phyloP scores from a whole-genome alignment of 1,284 basidiomycete genomes.

The Heliocybe sulcata region DNA sequence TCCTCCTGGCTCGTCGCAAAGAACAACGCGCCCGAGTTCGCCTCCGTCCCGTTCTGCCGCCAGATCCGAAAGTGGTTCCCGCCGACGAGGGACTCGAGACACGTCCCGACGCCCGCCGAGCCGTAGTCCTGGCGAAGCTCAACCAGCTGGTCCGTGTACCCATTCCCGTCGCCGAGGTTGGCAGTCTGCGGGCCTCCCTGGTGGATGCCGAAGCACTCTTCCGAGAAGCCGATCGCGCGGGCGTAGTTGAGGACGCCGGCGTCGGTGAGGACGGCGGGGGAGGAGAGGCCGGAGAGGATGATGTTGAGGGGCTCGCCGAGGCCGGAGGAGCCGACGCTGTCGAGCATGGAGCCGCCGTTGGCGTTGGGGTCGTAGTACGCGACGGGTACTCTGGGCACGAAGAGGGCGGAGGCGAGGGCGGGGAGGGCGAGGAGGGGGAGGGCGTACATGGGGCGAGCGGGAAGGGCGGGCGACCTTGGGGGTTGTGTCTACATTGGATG shows the following conservation, averaged over 20 bases:
- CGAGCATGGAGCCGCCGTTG: constrained; percentile 48
- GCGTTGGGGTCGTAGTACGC: constrained; percentile 36
- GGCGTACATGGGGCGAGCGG: too few species aligned
- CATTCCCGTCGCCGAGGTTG: constrained; percentile 65
- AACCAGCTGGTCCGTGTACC: constrained; percentile 51
- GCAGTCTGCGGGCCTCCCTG: constrained; percentile 56
- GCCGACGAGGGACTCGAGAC: constrained; percentile 54
- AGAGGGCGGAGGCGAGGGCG: constrained; percentile 2
- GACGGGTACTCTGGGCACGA: constrained; percentile 11
- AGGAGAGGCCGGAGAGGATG: constrained; percentile 53
- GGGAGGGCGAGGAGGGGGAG: constrained; percentile 8
- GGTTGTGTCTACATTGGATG: too few species aligned
- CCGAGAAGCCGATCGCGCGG: constrained; percentile 60
- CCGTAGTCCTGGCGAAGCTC: constrained; percentile 68
- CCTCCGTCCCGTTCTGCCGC: constrained; percentile 63
- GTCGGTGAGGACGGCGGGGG: constrained; percentile 61
- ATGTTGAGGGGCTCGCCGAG: constrained; percentile 69
- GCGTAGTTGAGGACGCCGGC: constrained; percentile 53
- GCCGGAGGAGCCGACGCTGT: constrained; percentile 31
- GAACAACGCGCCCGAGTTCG: constrained; percentile 59
- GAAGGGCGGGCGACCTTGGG: too few species aligned
- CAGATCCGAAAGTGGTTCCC: constrained; percentile 69
- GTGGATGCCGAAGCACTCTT: constrained; percentile 68
- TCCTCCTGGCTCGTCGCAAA: constrained; percentile 46
- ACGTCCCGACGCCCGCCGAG: constrained; percentile 45